A percentile compares a stretch with the other conserved stretches of the same genome.
Evolutionary conservation across 768 basidiomycete genomes (phyloP).

Genomic region (Mycena venus): DNA sequence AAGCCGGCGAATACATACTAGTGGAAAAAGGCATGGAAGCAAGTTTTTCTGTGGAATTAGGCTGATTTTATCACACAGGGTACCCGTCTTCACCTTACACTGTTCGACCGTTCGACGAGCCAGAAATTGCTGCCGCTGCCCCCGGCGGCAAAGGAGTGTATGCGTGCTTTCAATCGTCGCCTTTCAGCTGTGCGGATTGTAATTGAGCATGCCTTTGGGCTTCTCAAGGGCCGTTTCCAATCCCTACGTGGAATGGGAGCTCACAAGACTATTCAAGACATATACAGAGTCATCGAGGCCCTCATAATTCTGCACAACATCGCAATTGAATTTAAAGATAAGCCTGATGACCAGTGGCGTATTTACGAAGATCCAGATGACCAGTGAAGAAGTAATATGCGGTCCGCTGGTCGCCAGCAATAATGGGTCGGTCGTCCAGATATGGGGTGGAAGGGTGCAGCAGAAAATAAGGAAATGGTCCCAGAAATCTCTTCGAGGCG

Average conservation of each 20-base stretch:
- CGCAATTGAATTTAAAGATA: not conserved
- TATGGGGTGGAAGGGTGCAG: too few species aligned
- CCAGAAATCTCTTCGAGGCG: too few species aligned
- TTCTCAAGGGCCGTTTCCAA: conserved; percentile 43
- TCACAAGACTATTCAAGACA: conserved; percentile 32
- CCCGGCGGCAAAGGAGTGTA: conserved; percentile 1
- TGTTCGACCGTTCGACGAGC: conserved; percentile 40
- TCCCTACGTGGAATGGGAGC: conserved; percentile 29
- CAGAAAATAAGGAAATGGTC: too few species aligned
- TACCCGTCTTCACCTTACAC: conserved; percentile 40
- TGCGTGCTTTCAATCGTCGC: conserved; percentile 32
- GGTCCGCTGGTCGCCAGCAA: too few species aligned
- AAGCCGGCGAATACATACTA: conserved; percentile 34
- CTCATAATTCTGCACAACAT: conserved; percentile 41
- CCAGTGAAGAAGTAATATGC: too few species aligned
- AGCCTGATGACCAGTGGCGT: not conserved
- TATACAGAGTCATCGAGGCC: conserved; percentile 36
- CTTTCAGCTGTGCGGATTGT: conserved; percentile 35
- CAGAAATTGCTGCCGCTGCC: conserved; percentile 25
- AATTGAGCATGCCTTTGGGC: conserved; percentile 47
- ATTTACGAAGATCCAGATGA: too few species aligned
- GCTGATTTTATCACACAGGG: conserved; percentile 17
- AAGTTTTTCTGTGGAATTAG: not conserved
- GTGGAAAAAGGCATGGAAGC: conserved; percentile 35
- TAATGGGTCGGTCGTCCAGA: too few species aligned